Conservation (phyloP, 805 yeast genomes). For the Suhomyces tanzawaensis region DNA sequence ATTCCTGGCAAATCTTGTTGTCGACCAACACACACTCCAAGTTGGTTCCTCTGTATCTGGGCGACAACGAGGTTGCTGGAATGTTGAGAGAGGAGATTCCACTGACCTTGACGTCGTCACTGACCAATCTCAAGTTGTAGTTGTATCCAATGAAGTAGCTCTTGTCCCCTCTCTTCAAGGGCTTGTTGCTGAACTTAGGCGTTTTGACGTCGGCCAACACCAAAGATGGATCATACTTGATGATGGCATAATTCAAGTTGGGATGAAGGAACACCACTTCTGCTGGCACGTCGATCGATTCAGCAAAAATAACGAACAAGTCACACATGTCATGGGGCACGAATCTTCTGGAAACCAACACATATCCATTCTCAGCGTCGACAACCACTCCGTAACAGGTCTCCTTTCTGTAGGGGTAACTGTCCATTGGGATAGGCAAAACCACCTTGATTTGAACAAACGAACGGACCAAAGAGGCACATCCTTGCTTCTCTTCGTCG, state of each 20-base stretch:
- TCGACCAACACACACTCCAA: constrained; percentile 76
- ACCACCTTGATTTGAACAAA: constrained; percentile 68
- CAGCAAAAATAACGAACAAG: constrained; percentile 76
- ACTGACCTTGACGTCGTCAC: constrained; percentile 73
- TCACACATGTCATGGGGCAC: constrained; percentile 85
- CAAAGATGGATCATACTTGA: constrained; percentile 75
- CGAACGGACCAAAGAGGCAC: constrained; percentile 59
- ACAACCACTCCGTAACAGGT: constrained; percentile 76
- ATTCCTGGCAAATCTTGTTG: constrained; percentile 66
- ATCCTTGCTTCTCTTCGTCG: constrained; percentile 37
- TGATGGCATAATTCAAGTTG: constrained; percentile 77
- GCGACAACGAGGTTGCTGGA: constrained; percentile 64
- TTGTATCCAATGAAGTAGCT: constrained; percentile 81
- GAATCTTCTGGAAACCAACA: constrained; percentile 69
- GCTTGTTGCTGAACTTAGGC: constrained; percentile 56
- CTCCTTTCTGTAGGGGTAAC: constrained; percentile 60
- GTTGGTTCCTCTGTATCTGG: constrained; percentile 84
- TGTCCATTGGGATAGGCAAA: constrained; percentile 72
- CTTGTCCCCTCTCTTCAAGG: constrained; percentile 72
- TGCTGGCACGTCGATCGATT: constrained; percentile 77
- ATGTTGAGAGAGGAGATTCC: constrained; percentile 73
- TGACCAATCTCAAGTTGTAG: constrained; percentile 61
- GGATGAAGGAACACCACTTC: constrained; percentile 84
- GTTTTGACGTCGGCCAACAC: constrained; percentile 70
- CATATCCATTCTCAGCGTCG: constrained; percentile 78